These are phyloP conservation scores for Lactifluus subvellereus DNA, from an alignment of 768 basidiomycete genomes.

Conservation along the genomic window DNA sequence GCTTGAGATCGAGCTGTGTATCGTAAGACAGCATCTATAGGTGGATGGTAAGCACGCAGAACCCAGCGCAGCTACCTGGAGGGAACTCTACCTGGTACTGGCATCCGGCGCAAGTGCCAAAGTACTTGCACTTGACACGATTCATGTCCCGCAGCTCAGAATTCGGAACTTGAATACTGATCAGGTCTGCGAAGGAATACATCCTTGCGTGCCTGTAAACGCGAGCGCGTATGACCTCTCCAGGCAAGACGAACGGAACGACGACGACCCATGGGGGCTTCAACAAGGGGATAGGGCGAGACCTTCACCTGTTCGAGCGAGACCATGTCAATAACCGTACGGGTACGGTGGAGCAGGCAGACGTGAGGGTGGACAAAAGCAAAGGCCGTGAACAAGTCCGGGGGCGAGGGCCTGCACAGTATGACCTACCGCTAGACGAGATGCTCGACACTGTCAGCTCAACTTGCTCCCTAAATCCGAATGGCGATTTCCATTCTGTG, in stretches of 20 bases:
- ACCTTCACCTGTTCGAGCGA: slow-evolving; percentile 49
- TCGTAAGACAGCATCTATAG: slow-evolving; percentile 80
- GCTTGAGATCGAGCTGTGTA: slow-evolving; percentile 79
- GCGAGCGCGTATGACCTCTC: slow-evolving; percentile 68
- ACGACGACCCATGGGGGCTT: slow-evolving; percentile 72
- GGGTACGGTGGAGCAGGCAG: not conserved
- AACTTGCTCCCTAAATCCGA: slow-evolving; percentile 53
- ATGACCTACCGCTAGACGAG: slow-evolving; percentile 52
- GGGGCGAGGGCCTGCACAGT: not conserved
- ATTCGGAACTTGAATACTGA: slow-evolving; percentile 63
- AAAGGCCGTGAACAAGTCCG: not conserved
- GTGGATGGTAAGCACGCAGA: not conserved
- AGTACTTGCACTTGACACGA: slow-evolving; percentile 75
- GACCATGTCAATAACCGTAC: not conserved
- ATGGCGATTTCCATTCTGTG: slow-evolving; percentile 53
- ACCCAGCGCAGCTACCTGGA: not conserved
- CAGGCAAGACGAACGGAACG: slow-evolving; percentile 79
- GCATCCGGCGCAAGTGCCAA: slow-evolving; percentile 86
- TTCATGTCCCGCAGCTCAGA: slow-evolving; percentile 55
- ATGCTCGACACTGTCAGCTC: slow-evolving; percentile 57
- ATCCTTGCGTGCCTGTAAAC: slow-evolving; percentile 67
- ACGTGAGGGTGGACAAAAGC: not conserved
- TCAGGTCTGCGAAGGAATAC: slow-evolving; percentile 70
- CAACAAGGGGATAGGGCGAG: slow-evolving; percentile 47
- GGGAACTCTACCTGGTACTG: slow-evolving; percentile 76